phyloP scores from a whole-genome alignment of 2,329 filamentous ascomycete genomes.

The Trichoderma pleuroti region DNA sequence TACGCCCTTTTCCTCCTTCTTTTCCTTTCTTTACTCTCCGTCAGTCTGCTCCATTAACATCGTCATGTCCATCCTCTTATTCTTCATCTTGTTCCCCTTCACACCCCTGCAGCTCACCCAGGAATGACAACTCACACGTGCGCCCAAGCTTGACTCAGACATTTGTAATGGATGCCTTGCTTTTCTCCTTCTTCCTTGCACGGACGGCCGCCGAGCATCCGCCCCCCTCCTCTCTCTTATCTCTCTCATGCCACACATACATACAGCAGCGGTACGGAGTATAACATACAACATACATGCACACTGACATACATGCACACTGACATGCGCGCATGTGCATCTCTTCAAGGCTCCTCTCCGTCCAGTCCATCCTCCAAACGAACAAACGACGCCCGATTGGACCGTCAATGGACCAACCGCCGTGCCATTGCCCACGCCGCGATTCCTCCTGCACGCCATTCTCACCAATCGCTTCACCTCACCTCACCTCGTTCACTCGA shows the following conservation, averaged over 20 bases:
- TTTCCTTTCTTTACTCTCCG: too few relatives aligned
- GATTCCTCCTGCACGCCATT: conserved; percentile 3
- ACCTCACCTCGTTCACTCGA: background rate
- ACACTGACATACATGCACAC: background rate
- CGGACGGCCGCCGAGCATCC: background rate
- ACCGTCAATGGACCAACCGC: background rate
- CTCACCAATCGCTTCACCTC: background rate
- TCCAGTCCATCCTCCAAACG: background rate
- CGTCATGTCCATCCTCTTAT: background rate
- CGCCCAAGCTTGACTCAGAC: background rate
- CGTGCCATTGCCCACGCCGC: background rate
- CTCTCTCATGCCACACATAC: background rate
- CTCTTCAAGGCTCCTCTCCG: background rate
- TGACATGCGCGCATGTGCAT: background rate
- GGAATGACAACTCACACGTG: background rate
- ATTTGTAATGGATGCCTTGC: background rate
- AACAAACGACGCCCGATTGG: background rate
- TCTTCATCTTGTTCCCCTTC: too few relatives aligned
- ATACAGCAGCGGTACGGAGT: background rate
- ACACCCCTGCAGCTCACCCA: background rate
- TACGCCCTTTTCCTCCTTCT: too few relatives aligned
- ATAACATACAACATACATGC: background rate
- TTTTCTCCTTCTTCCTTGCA: background rate
- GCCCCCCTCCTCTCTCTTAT: background rate
- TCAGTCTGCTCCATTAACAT: too few relatives aligned